Percentiles rank a stretch among this genome's conserved stretches.
Conservation (phyloP, 2,329 filamentous ascomycete species). For the Ilyonectria sp. region DNA sequence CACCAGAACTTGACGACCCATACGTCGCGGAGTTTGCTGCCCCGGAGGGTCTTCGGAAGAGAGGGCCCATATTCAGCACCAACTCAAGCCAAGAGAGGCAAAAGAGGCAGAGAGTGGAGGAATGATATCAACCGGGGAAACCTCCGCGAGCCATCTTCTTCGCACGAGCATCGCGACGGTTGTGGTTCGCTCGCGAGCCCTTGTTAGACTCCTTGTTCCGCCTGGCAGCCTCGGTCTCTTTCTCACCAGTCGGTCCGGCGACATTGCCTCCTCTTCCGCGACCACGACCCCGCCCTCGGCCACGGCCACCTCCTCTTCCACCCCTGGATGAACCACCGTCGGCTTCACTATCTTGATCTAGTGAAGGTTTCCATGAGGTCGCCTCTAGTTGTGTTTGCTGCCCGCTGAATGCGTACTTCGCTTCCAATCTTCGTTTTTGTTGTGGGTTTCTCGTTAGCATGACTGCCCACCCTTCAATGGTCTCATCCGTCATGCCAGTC, state of each 20-base stretch:
- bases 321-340: slow-evolving; percentile 63
- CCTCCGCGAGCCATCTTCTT: slow-evolving; percentile 74
- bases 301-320: slow-evolving; percentile 62
- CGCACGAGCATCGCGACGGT: slow-evolving; percentile 79
- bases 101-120: slow-evolving; percentile 40
- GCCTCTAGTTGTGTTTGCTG: slow-evolving; percentile 75
- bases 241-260: slow-evolving; percentile 76
- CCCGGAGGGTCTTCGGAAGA: slow-evolving; percentile 39
- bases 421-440: slow-evolving; percentile 78
- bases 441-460: slow-evolving; percentile 85
- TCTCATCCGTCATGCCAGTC: slow-evolving; percentile 93
- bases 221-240: slow-evolving; percentile 79
- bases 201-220: slow-evolving; percentile 88
- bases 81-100: slow-evolving; percentile 24
- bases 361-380: slow-evolving; percentile 75
- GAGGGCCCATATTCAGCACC: slow-evolving; percentile 18
- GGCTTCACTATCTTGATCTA: slow-evolving; percentile 70
- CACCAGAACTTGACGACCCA: slow-evolving; percentile 55
- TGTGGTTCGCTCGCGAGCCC: slow-evolving; percentile 87
- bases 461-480: slow-evolving; percentile 93
- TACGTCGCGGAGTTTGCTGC: slow-evolving; percentile 29
- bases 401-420: slow-evolving; percentile 77
- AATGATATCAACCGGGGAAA: slow-evolving; percentile 52
- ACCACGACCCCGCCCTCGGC: slow-evolving; percentile 66
- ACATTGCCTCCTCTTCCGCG: slow-evolving; percentile 72